Evolutionary conservation across 1,284 basidiomycete species (phyloP).

Genomic region (Erythrobasidium hasegawianum): DNA sequence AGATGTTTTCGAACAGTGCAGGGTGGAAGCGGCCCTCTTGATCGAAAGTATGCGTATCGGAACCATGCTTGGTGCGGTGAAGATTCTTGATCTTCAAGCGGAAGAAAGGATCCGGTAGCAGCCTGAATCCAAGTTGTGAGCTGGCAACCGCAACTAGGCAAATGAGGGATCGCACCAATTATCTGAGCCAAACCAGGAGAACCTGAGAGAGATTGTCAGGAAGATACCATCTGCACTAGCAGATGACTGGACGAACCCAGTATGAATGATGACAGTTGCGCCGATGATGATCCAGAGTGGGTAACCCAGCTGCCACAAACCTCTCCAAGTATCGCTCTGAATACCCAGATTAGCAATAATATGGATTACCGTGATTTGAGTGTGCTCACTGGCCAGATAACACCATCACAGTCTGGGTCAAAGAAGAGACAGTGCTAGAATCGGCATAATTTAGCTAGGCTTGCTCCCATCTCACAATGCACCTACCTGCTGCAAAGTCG

Average conservation of each 20-base stretch:
- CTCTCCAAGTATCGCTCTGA: slow-evolving; percentile 42
- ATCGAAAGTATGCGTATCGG: slow-evolving; percentile 47
- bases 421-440: slow-evolving; percentile 44
- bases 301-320: slow-evolving; percentile 45
- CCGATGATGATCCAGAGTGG: slow-evolving; percentile 43
- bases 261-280: slow-evolving; percentile 45
- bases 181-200: slow-evolving; percentile 32
- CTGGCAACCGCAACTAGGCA: too few relatives aligned
- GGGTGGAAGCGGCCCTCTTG: slow-evolving; percentile 42
- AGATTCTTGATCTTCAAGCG: slow-evolving; percentile 46
- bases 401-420: slow-evolving; percentile 46
- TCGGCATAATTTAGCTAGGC: background rate
- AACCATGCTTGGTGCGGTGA: slow-evolving; percentile 48
- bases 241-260: slow-evolving; percentile 36
- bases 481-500: slow-evolving; percentile 39
- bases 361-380: background rate
- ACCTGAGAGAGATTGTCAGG: slow-evolving; percentile 5
- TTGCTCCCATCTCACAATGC: too few relatives aligned
- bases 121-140: background rate
- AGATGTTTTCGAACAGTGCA: slow-evolving; percentile 41
- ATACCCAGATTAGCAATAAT: background rate
- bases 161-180: slow-evolving; percentile 20
- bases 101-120: slow-evolving; percentile 46
- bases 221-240: too few relatives aligned
- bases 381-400: slow-evolving; percentile 46